phyloP scores from a whole-genome alignment of 1,284 basidiomycete species.

The Marasmius sp. region DNA sequence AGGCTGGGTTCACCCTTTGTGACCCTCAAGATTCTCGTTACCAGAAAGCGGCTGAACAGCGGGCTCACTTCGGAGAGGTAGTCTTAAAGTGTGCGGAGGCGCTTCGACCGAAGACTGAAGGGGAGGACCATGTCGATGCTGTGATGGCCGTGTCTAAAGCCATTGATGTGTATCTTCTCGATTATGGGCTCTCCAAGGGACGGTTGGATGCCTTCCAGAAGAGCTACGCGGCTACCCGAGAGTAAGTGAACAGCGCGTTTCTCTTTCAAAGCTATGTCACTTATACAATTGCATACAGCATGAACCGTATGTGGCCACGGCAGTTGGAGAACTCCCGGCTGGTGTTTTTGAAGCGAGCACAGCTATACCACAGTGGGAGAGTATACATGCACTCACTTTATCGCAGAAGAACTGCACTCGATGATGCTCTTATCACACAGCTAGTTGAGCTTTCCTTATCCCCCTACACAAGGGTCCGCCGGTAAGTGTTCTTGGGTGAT shows the following conservation, averaged over 20 bases:
- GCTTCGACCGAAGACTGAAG: slow-evolving; percentile 57
- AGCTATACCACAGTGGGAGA: slow-evolving; percentile 71
- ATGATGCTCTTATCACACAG: slow-evolving; percentile 79
- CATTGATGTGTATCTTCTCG: slow-evolving; percentile 74
- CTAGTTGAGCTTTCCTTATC: slow-evolving; percentile 86
- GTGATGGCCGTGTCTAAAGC: slow-evolving; percentile 70
- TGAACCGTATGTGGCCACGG: slow-evolving; percentile 66
- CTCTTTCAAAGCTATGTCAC: slow-evolving; percentile 4
- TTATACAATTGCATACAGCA: slow-evolving; percentile 34
- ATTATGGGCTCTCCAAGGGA: slow-evolving; percentile 65
- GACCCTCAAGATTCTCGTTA: slow-evolving; percentile 80
- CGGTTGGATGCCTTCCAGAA: slow-evolving; percentile 67
- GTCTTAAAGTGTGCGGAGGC: slow-evolving; percentile 70
- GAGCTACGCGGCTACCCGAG: slow-evolving; percentile 64
- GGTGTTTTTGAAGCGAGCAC: slow-evolving; percentile 79
- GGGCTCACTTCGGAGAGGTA: slow-evolving; percentile 69
- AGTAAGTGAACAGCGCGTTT: slow-evolving; percentile 47
- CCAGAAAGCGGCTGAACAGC: slow-evolving; percentile 60
- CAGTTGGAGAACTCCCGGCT: slow-evolving; percentile 77
- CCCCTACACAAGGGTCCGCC: slow-evolving; percentile 78
- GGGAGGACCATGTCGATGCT: slow-evolving; percentile 93
- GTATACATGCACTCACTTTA: slow-evolving; percentile 81
- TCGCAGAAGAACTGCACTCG: slow-evolving; percentile 76
- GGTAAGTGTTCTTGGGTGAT: slow-evolving; percentile 37
- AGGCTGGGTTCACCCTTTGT: slow-evolving; percentile 75